Evolutionary conservation across 495 filamentous ascomycete genomes (phyloP).

Genomic region (Penicillium salamii): DNA sequence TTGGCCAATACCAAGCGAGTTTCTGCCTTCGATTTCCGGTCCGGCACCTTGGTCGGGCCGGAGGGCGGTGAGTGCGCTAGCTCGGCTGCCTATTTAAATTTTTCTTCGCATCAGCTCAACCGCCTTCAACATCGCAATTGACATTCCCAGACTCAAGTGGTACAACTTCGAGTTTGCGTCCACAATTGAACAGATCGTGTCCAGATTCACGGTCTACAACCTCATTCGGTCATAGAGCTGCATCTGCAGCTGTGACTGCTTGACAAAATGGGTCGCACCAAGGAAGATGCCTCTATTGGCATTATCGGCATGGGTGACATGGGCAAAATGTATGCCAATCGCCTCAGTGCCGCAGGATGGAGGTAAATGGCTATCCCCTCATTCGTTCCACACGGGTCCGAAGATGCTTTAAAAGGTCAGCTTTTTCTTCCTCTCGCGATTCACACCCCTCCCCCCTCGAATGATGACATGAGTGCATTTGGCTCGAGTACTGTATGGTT

Average conservation of each 20-base stretch:
- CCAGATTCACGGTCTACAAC: neutral
- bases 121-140: conserved; percentile 11
- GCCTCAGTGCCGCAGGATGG: conserved; percentile 87
- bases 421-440: conserved; percentile 12
- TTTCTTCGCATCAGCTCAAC: conserved; percentile 14
- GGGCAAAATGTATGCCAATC: conserved; percentile 97
- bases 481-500: conserved; percentile 85
- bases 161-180: neutral
- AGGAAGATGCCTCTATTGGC: conserved; percentile 71
- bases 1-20: conserved; percentile 40
- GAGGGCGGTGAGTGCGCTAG: conserved; percentile 24
- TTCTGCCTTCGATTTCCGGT: conserved; percentile 8
- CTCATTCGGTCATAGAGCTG: neutral
- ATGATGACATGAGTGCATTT: conserved; percentile 99
- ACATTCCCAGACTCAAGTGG: conserved; percentile 12
- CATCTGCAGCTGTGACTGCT: neutral
- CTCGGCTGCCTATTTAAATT: conserved; percentile 36
- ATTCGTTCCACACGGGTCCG: conserved; percentile 6
- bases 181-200: neutral
- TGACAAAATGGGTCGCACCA: conserved; percentile 40
- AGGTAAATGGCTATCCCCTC: conserved; percentile 59
- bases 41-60: conserved; percentile 34
- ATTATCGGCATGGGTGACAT: conserved; percentile 99
- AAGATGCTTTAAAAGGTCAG: conserved; percentile 29
- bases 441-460: conserved; percentile 24